Evolutionary conservation across 495 filamentous ascomycete species (phyloP), one percentile per base, ranked within the genome.

Genomic region (Penicillium chermesinum): DNA sequence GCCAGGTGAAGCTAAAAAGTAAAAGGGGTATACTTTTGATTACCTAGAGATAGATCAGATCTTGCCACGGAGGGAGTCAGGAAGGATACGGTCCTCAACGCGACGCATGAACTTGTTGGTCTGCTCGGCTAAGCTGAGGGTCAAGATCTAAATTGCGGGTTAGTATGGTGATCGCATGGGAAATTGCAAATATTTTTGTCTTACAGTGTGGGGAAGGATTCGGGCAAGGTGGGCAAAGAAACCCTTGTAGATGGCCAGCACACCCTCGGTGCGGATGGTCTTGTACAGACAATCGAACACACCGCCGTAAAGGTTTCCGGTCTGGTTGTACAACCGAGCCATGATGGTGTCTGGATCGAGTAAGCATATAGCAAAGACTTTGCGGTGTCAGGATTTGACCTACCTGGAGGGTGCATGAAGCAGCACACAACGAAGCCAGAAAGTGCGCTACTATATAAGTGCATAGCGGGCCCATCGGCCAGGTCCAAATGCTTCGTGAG

Each of bases 251-350:
- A 99, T 91, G 47, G 93, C 93, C 21, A 97, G 64, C 19, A 95
- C 54, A 17, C 93, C 93, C 63, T 99, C 93, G 0, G 89, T 95
- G 61, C 81, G 81, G 55, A 99, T 76, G 0, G 93, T 99, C 72
- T 95, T 89, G 59, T 75, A 80, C 36, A 96, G 65, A 65, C 93
- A 99, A 69, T 99, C 93, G 49, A 93, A 89, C 0, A 90, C 88
- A 45, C 89, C 85, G 52, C 78, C 83, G 72, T 99, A 99, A 3
- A 97, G 81, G 62, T 96, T 95, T 21, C 93, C 93, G 44, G 90
- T 91, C 68, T 99, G 93, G 73, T 99, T 99, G 72, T 99, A 99
- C 79, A 99, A 86, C 27, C 93, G 85, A 41, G 86, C 90, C 93
- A 99, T 99, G 69, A 99, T 88, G 7, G 94, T 97, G 64, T 99